Evolutionary conservation across 2,329 filamentous ascomycete genomes (phyloP).

Genomic region (Exophiala xenobiotica): DNA sequence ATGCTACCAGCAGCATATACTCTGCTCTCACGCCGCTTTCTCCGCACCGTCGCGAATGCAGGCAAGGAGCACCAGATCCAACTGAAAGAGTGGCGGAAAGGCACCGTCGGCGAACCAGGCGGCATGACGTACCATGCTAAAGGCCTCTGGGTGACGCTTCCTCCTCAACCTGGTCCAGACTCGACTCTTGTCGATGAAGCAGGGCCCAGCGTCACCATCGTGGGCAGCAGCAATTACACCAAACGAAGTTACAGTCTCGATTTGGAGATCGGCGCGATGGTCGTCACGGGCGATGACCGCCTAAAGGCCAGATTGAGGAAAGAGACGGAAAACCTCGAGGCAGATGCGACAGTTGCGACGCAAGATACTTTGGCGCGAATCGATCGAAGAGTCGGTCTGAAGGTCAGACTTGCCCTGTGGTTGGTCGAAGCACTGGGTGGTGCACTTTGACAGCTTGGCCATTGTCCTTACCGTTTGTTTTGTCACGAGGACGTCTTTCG

Average conservation of each 20-base stretch:
- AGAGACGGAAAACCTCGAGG: slow-evolving; percentile 77
- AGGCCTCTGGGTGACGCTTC: slow-evolving; percentile 49
- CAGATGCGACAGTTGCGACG: slow-evolving; percentile 67
- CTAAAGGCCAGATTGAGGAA: slow-evolving; percentile 72
- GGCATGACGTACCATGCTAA: slow-evolving; percentile 99
- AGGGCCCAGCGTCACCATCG: slow-evolving; percentile 72
- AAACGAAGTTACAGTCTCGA: slow-evolving; percentile 90
- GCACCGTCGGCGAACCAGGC: slow-evolving; percentile 73
- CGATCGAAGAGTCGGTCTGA: slow-evolving; percentile 80
- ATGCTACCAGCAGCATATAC: slow-evolving; percentile 92
- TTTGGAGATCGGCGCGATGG: slow-evolving; percentile 81
- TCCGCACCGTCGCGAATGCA: slow-evolving; percentile 60
- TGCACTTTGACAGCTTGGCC: slow-evolving; percentile 73
- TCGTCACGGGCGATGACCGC: slow-evolving; percentile 74
- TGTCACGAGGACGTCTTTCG: no score
- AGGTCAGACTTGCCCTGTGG: slow-evolving; percentile 90
- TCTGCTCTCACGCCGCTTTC: slow-evolving; percentile 77
- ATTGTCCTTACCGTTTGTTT: no score
- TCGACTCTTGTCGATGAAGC: slow-evolving; percentile 46
- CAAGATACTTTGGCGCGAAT: slow-evolving; percentile 75
- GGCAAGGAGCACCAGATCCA: slow-evolving; percentile 60
- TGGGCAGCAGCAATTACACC: slow-evolving; percentile 95
- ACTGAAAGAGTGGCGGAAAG: slow-evolving; percentile 84
- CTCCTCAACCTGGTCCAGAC: slow-evolving; percentile 20
- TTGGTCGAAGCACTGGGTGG: slow-evolving; percentile 83